These are phyloP conservation scores for Diaporthe sp. DNA, from an alignment of 2,329 filamentous ascomycete species.

Conservation along the genomic window DNA sequence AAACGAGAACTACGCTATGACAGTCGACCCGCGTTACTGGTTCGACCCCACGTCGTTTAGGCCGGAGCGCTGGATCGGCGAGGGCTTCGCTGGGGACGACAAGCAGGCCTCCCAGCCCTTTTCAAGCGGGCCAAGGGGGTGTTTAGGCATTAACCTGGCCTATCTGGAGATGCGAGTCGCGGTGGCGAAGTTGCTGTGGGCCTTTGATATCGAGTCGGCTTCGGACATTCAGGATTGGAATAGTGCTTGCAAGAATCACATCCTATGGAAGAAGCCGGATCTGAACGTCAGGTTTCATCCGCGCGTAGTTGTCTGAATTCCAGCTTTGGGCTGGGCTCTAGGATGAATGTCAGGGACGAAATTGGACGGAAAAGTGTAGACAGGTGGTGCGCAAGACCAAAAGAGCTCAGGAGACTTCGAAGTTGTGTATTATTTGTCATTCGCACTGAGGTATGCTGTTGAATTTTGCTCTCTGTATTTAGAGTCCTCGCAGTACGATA, in stretches of 20 bases:
- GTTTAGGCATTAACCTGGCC: slow-evolving; percentile 42
- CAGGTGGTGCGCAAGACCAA: slow-evolving; percentile 50
- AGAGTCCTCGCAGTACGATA: neutral
- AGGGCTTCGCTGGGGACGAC: slow-evolving; percentile 43
- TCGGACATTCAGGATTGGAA: slow-evolving; percentile 39
- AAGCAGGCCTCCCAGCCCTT: slow-evolving; percentile 39
- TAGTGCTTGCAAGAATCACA: slow-evolving; percentile 45
- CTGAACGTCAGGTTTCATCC: slow-evolving; percentile 42
- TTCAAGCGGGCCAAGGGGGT: slow-evolving; percentile 32
- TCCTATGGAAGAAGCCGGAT: slow-evolving; percentile 51
- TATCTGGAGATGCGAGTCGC: slow-evolving; percentile 45
- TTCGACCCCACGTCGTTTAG: slow-evolving; percentile 58
- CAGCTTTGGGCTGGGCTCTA: slow-evolving; percentile 45
- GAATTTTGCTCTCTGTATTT: neutral
- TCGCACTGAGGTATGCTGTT: neutral
- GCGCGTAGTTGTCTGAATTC: slow-evolving; percentile 2
- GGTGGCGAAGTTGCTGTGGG: slow-evolving; percentile 45
- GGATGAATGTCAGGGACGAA: neutral
- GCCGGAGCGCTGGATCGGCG: slow-evolving; percentile 63
- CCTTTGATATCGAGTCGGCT: slow-evolving; percentile 46
- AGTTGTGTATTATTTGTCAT: neutral
- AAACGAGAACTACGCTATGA: slow-evolving; percentile 60
- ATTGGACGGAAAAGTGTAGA: slow-evolving; percentile 17
- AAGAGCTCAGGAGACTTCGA: too few relatives aligned
- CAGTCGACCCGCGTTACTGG: slow-evolving; percentile 60